Conservation (phyloP, 331 rosid genomes). For the Rhamnella rubrinervis region DNA sequence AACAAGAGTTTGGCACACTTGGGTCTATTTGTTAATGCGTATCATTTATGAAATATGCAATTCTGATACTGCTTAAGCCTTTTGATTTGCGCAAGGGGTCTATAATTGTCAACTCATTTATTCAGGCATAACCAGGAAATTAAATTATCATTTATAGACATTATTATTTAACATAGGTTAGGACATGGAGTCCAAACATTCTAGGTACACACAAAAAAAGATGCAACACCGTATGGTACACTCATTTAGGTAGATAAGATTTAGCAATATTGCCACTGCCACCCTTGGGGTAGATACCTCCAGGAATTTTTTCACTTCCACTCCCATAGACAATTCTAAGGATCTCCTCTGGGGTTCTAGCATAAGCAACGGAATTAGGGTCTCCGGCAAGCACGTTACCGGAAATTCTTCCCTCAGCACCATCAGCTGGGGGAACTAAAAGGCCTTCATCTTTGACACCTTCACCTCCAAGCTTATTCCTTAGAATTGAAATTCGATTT, state of each 20-base stretch:
- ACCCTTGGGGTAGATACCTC: conserved; percentile 72
- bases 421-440: conserved; percentile 27
- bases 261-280: conserved; percentile 52
- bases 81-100: too few relatives aligned
- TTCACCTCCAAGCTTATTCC: conserved; percentile 46
- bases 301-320: conserved; percentile 54
- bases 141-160: background rate
- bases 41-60: too few relatives aligned
- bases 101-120: too few relatives aligned
- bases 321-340: conserved; percentile 60
- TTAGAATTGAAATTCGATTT: conserved; percentile 44
- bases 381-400: conserved; percentile 69
- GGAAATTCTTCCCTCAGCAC: conserved; percentile 40
- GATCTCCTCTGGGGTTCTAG: conserved; percentile 63
- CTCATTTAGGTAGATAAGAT: background rate
- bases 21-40: too few relatives aligned
- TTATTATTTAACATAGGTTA: background rate
- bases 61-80: too few relatives aligned
- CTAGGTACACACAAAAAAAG: background rate
- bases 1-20: too few relatives aligned
- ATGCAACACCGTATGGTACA: background rate
- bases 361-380: conserved; percentile 41
- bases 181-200: background rate
- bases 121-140: too few relatives aligned
- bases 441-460: conserved; percentile 82